Conservation (phyloP, 345 rosid species). For the Lepidium didymum region DNA sequence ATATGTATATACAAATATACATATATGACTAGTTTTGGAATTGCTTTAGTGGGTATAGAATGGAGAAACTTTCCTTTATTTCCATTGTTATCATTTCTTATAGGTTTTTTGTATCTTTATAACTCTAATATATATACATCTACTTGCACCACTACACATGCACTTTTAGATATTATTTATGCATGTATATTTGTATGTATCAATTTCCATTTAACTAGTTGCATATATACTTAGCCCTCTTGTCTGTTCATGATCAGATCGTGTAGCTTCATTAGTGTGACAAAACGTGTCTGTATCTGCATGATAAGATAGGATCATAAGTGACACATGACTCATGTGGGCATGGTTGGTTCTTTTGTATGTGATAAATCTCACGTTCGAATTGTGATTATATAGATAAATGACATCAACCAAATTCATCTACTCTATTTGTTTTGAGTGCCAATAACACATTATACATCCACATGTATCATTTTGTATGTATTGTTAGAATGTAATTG, state of each 20-base stretch:
- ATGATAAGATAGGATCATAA: constrained; percentile 8
- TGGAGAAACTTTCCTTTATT: background rate
- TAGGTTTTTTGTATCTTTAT: background rate
- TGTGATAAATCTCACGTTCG: background rate
- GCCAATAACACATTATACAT: too few species aligned
- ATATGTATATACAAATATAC: too few species aligned
- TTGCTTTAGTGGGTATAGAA: background rate
- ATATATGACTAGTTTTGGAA: background rate
- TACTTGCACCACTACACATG: constrained; percentile 25
- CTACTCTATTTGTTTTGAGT: background rate
- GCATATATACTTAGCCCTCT: constrained; percentile 1
- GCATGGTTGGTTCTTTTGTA: background rate
- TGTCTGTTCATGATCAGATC: constrained; percentile 18
- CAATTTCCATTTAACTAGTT: constrained; percentile 4
- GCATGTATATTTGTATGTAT: background rate
- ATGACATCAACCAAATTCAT: background rate
- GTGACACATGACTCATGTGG: constrained; percentile 12
- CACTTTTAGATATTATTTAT: background rate
- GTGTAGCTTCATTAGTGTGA: constrained; percentile 9
- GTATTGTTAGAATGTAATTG: too few species aligned
- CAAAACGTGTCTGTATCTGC: constrained; percentile 9
- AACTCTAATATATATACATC: background rate
- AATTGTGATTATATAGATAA: background rate
- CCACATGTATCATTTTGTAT: background rate
- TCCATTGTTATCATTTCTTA: background rate